Evolutionary conservation across 306 rosid genomes (phyloP).

Genomic region (Abrus pulchellus): DNA sequence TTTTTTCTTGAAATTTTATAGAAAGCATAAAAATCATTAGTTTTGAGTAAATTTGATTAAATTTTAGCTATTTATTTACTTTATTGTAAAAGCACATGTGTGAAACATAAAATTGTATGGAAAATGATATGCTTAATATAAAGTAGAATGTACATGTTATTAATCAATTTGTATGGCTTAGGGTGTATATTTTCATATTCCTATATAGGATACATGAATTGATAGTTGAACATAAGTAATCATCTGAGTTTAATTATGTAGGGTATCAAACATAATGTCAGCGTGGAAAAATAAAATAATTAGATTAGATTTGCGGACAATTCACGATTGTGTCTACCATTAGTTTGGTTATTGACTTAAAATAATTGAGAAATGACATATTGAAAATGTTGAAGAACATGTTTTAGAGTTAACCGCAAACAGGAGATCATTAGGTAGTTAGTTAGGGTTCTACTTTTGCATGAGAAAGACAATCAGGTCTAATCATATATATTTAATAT

Average conservation of each 20-base stretch:
- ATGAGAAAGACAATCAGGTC: constrained; percentile 47
- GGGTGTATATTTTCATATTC: neutral
- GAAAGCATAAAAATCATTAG: no score
- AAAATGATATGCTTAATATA: neutral
- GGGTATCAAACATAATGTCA: constrained; percentile 13
- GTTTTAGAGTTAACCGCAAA: constrained; percentile 35
- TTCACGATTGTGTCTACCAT: neutral
- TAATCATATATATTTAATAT: neutral
- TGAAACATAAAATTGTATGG: neutral
- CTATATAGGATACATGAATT: neutral
- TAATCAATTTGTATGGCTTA: neutral
- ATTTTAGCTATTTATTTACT: no score
- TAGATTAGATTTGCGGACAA: neutral
- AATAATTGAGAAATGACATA: constrained; percentile 42
- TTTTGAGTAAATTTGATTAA: no score
- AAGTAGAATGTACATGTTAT: neutral
- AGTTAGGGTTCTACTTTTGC: constrained; percentile 25
- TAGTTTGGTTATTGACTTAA: neutral
- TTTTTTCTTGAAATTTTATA: no score
- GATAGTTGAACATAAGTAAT: constrained; percentile 33
- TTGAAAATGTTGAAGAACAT: constrained; percentile 14
- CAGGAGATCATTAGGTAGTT: constrained; percentile 26
- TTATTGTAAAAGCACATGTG: neutral
- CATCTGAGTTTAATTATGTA: neutral
- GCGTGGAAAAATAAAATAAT: constrained; percentile 20